Evolutionary conservation across 192 early-diverging fungal species (phyloP).

Genomic region (Backusella macrospora): DNA sequence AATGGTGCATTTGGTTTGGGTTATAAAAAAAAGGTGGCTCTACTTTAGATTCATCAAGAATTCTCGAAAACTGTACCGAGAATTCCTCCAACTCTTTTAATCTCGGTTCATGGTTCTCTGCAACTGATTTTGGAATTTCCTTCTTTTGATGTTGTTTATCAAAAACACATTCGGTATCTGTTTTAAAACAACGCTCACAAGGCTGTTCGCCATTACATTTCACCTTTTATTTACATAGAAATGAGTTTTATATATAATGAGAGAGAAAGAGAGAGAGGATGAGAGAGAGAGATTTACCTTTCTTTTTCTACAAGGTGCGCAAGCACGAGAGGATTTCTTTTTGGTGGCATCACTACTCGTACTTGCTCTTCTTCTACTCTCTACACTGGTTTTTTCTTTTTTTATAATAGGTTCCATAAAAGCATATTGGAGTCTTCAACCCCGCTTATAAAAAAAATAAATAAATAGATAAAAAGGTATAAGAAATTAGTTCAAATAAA

Average conservation of each 20-base stretch:
- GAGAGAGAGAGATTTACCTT: conserved; percentile 19
- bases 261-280: neutral
- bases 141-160: conserved; percentile 21
- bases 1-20: conserved; percentile 6
- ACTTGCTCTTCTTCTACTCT: neutral
- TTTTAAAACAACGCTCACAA: conserved; percentile 21
- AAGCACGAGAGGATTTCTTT: conserved; percentile 24
- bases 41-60: neutral
- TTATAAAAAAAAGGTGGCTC: neutral
- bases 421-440: conserved; percentile 8
- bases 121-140: neutral
- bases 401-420: neutral
- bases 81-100: conserved; percentile 7
- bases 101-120: conserved; percentile 18
- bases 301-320: conserved; percentile 29
- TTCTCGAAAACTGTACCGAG: conserved; percentile 3
- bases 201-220: conserved; percentile 32
- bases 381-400: neutral
- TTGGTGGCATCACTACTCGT: neutral
- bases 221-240: neutral
- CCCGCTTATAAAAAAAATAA: neutral
- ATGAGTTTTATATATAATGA: neutral
- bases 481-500: no score
- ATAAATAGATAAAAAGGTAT: no score
- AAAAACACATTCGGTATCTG: conserved; percentile 25